phyloP scores from a whole-genome alignment of 495 filamentous ascomycete genomes.

The Mycothermus thermophilus region DNA sequence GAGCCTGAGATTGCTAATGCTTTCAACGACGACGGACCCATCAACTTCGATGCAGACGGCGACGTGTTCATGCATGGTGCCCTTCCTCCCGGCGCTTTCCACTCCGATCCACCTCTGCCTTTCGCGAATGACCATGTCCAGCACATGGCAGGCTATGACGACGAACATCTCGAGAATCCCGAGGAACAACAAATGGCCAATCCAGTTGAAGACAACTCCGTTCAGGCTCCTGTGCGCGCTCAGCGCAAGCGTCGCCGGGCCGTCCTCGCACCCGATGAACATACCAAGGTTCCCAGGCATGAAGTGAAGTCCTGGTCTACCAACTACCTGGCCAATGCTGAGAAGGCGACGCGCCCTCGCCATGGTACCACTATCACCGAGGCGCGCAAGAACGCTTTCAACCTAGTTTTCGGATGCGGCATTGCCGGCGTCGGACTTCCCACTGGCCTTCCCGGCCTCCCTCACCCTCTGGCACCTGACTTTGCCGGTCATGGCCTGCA shows the following conservation, averaged over 20 bases:
- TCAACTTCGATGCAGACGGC: conserved; percentile 8
- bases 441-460: conserved; percentile 13
- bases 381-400: conserved; percentile 33
- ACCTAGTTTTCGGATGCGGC: conserved; percentile 32
- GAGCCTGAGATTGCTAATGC: neutral
- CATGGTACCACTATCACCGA: conserved; percentile 9
- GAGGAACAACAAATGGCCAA: conserved; percentile 9
- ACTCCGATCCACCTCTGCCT: conserved; percentile 4
- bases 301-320: conserved; percentile 45
- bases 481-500: conserved; percentile 27
- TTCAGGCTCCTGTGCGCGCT: conserved; percentile 11
- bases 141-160: too few relatives aligned
- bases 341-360: conserved; percentile 16
- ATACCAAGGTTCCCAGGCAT: conserved; percentile 37
- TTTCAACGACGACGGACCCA: conserved; percentile 1
- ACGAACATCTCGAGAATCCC: conserved; percentile 1
- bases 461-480: conserved; percentile 21
- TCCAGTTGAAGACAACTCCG: conserved; percentile 9
- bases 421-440: conserved; percentile 23
- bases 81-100: conserved; percentile 1
- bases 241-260: conserved; percentile 15
- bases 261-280: conserved; percentile 24
- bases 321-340: conserved; percentile 45
- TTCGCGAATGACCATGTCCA: neutral
- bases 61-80: conserved; percentile 12